Percentiles rank a stretch among this genome's conserved stretches.
phyloP scores from a whole-genome alignment of 2,329 filamentous ascomycete genomes.

The Sporothrix globosa region DNA sequence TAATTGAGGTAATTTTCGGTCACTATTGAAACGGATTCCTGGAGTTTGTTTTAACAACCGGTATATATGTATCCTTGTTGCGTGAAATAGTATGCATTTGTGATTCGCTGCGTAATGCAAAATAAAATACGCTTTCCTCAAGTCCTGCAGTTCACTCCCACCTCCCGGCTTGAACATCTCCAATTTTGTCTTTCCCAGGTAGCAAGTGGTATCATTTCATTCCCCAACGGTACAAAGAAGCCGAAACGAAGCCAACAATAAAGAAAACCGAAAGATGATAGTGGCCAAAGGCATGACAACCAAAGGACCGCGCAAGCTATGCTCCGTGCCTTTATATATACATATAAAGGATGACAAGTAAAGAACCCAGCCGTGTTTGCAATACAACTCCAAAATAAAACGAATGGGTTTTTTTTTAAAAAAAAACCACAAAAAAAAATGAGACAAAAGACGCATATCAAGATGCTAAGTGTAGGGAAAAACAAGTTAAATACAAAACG shows the following conservation, averaged over 20 bases:
- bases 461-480: neutral
- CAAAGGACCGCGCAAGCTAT: constrained; percentile 14
- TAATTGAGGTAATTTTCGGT: too few species aligned
- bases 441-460: neutral
- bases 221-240: neutral
- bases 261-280: neutral
- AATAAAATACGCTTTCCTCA: neutral
- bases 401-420: neutral
- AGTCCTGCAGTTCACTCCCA: neutral
- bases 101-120: neutral
- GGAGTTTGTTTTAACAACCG: too few species aligned
- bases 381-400: constrained; percentile 7
- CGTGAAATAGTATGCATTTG: neutral
- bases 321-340: constrained; percentile 9
- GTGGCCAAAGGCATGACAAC: neutral
- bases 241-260: neutral
- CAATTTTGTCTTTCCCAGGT: neutral
- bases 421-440: constrained; percentile 1
- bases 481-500: neutral
- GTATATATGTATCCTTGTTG: neutral
- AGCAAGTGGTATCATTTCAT: constrained; percentile 17
- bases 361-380: neutral
- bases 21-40: too few species aligned
- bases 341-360: neutral
- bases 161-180: too few species aligned